Evolutionary conservation across 371 early-diverging fungal species (phyloP).

Genomic region (Mucor indicus): DNA sequence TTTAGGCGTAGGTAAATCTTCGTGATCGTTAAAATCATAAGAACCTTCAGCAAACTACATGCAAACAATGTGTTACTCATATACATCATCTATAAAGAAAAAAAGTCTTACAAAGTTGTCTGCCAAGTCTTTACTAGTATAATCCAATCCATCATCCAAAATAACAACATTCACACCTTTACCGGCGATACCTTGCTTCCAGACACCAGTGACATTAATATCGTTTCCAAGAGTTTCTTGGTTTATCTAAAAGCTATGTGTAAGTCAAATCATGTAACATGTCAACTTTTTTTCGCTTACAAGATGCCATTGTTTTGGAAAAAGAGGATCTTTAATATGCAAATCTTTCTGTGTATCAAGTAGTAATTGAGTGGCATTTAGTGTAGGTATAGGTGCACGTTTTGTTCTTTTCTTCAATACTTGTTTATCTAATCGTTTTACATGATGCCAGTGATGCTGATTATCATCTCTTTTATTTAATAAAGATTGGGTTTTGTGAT

Average conservation of each 20-base stretch:
- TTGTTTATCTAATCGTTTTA: constrained; percentile 30
- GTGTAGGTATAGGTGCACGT: constrained; percentile 32
- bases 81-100: too few species aligned
- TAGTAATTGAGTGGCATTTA: constrained; percentile 1
- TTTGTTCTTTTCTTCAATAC: constrained; percentile 29
- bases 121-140: constrained; percentile 75
- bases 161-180: constrained; percentile 83
- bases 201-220: constrained; percentile 90
- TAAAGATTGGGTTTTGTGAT: constrained; percentile 6
- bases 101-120: constrained; percentile 82
- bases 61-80: too few species aligned
- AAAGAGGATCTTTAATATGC: constrained; percentile 73
- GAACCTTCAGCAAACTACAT: constrained; percentile 78
- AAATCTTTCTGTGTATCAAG: constrained; percentile 18
- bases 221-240: constrained; percentile 68
- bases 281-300: too few species aligned
- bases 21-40: constrained; percentile 90
- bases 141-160: constrained; percentile 95
- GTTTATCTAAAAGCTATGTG: too few species aligned
- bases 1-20: constrained; percentile 71
- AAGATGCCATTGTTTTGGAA: constrained; percentile 83
- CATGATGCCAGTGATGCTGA: constrained; percentile 13
- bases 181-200: constrained; percentile 91
- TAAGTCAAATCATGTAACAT: too few species aligned
- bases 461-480: constrained; percentile 12